These are phyloP conservation scores for Lasiosphaeria ovina DNA, from an alignment of 495 filamentous ascomycete species.

Conservation along the genomic window DNA sequence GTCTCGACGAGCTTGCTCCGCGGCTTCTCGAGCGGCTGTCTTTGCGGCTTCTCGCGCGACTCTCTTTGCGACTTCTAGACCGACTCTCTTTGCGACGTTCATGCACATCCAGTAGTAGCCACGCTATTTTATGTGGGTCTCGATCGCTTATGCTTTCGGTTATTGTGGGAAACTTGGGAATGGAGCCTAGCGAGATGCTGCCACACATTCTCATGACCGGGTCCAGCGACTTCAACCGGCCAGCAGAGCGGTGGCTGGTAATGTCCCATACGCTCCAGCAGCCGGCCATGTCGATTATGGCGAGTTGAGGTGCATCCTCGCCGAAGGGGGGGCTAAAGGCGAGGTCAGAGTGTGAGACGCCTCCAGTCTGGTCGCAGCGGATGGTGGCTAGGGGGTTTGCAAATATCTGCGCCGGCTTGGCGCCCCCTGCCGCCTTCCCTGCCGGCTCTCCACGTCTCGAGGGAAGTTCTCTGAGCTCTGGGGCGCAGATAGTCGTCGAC, in stretches of 20 bases:
- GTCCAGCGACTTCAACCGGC: conserved; percentile 32
- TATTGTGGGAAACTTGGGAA: conserved; percentile 17
- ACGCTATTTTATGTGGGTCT: conserved; percentile 21
- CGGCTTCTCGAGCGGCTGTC: not conserved
- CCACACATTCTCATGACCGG: conserved; percentile 30
- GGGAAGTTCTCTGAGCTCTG: conserved; percentile 40
- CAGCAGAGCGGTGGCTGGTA: conserved; percentile 22
- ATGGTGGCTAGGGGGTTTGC: conserved; percentile 61
- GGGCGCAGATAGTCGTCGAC: conserved; percentile 58
- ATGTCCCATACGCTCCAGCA: conserved; percentile 78
- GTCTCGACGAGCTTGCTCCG: conserved; percentile 4
- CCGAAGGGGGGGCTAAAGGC: conserved; percentile 74
- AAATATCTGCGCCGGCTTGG: conserved; percentile 44
- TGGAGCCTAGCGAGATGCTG: conserved; percentile 19
- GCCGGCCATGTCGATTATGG: conserved; percentile 68
- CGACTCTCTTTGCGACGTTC: not conserved
- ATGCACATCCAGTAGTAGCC: conserved; percentile 7
- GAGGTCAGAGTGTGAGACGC: conserved; percentile 64
- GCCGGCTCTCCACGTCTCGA: conserved; percentile 12
- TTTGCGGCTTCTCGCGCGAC: not conserved
- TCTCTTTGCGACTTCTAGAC: conserved; percentile 5
- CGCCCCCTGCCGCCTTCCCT: not conserved
- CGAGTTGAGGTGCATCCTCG: conserved; percentile 53
- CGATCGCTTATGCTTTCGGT: not conserved
- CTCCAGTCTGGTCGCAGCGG: conserved; percentile 51